Percentiles rank a stretch among this genome's conserved stretches.
These are phyloP conservation scores for Hippophae gyantsensis DNA, from an alignment of 306 rosid genomes.

Conservation along the genomic window DNA sequence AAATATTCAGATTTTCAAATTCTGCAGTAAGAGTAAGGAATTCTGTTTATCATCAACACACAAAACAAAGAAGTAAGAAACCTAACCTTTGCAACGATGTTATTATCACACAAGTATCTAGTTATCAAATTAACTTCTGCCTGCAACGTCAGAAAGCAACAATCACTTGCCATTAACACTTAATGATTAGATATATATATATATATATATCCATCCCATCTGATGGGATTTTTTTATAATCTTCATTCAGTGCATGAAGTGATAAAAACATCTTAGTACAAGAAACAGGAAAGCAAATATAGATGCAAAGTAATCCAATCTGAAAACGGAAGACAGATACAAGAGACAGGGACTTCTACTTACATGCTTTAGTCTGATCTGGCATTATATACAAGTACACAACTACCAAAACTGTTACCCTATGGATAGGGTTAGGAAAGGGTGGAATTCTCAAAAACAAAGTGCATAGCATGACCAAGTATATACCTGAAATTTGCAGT, in stretches of 20 bases:
- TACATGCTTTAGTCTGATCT: too few species aligned
- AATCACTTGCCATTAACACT: constrained; percentile 7
- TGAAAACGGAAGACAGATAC: too few species aligned
- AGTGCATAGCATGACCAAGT: constrained; percentile 9
- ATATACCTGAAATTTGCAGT: constrained; percentile 92
- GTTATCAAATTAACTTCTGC: constrained; percentile 63
- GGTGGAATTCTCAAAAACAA: not conserved
- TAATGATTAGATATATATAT: not conserved
- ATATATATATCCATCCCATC: constrained; percentile 10
- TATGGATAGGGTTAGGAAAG: not conserved
- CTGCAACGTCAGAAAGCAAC: constrained; percentile 39
- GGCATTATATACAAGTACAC: not conserved
- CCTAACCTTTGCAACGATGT: constrained; percentile 73
- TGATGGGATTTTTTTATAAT: constrained; percentile 10
- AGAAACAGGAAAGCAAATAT: too few species aligned
- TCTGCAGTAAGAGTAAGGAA: constrained; percentile 6
- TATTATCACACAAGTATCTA: constrained; percentile 62
- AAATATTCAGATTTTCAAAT: constrained; percentile 23
- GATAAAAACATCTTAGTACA: too few species aligned
- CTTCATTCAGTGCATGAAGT: constrained; percentile 1
- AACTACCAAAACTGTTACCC: not conserved
- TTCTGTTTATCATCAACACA: constrained; percentile 3
- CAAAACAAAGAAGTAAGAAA: constrained; percentile 18
- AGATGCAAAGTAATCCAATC: too few species aligned
- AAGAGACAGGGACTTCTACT: too few species aligned